Evolutionary conservation across 179 eudicot genomes (phyloP).

Genomic region (Camellia oleifera): DNA sequence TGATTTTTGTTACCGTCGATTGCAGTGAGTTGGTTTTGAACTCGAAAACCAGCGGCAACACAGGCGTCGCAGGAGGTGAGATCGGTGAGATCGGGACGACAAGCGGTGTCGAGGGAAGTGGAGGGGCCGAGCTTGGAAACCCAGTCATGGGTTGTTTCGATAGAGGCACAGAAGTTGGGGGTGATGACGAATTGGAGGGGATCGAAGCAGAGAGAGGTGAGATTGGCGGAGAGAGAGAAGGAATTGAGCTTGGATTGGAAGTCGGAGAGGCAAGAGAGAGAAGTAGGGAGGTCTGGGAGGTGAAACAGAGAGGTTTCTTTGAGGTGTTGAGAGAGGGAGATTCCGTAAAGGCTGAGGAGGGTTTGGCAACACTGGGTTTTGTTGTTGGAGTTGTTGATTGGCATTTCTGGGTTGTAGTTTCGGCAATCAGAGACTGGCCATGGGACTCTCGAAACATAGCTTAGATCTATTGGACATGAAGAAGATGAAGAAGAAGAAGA

Average conservation of each 20-base stretch:
- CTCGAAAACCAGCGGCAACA: slow-evolving; percentile 47
- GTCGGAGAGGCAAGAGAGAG: slow-evolving; percentile 48
- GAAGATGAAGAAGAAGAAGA: not conserved
- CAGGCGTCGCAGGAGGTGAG: slow-evolving; percentile 58
- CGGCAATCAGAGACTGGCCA: slow-evolving; percentile 50
- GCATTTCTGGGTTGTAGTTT: not conserved
- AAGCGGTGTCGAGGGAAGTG: slow-evolving; percentile 40
- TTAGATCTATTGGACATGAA: slow-evolving; percentile 57
- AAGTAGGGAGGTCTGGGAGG: slow-evolving; percentile 46
- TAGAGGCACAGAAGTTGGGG: slow-evolving; percentile 49
- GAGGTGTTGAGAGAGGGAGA: slow-evolving; percentile 49
- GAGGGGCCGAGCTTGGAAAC: slow-evolving; percentile 37
- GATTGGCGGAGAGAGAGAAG: slow-evolving; percentile 36
- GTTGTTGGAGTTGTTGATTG: slow-evolving; percentile 16
- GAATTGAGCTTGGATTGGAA: slow-evolving; percentile 49
- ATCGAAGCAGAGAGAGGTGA: slow-evolving; percentile 47
- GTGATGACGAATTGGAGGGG: slow-evolving; percentile 57
- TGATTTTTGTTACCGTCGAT: slow-evolving; percentile 67
- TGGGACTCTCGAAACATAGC: slow-evolving; percentile 39
- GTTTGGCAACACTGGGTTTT: slow-evolving; percentile 52
- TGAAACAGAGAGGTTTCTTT: slow-evolving; percentile 43
- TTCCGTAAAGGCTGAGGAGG: slow-evolving; percentile 57
- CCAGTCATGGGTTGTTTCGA: slow-evolving; percentile 50
- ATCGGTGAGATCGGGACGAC: slow-evolving; percentile 51
- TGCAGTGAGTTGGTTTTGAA: slow-evolving; percentile 33